These are phyloP conservation scores for Fusarium anthophilum DNA, from an alignment of 2,329 filamentous ascomycete genomes.

Conservation along the genomic window DNA sequence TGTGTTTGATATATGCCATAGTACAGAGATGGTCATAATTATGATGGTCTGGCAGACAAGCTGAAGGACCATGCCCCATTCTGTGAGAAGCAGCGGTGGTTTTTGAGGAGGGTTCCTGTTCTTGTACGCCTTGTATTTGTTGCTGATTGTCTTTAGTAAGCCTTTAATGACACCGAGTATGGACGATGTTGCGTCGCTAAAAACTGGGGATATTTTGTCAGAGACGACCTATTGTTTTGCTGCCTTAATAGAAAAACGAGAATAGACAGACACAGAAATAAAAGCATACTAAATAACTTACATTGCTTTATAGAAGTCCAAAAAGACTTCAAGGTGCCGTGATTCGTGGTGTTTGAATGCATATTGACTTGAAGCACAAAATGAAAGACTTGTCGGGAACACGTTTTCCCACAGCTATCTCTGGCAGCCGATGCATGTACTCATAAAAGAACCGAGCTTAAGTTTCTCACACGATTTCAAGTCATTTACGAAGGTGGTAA, in stretches of 20 bases:
- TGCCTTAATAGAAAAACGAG: too few relatives aligned
- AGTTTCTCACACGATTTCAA: too few relatives aligned
- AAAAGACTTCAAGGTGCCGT: accelerated
- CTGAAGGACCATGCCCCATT: neutral
- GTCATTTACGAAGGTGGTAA: accelerated
- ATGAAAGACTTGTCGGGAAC: neutral
- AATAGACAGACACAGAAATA: too few relatives aligned
- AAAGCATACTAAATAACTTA: neutral
- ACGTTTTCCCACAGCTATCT: neutral
- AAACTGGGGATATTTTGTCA: neutral
- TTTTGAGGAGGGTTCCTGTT: neutral
- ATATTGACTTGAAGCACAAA: neutral
- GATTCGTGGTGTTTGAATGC: neutral
- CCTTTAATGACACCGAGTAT: accelerated
- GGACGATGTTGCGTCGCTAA: accelerated
- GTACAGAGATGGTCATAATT: neutral
- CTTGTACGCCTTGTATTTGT: neutral
- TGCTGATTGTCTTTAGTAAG: accelerated
- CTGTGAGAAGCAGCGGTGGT: neutral
- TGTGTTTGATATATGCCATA: neutral
- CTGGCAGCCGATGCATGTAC: neutral
- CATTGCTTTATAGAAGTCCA: neutral
- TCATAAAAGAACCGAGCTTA: neutral
- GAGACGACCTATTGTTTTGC: neutral
- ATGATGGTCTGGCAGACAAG: neutral